These are phyloP conservation scores for Zoysia pacifica DNA, from an alignment of 176 grass and related monocot species.

Conservation along the genomic window DNA sequence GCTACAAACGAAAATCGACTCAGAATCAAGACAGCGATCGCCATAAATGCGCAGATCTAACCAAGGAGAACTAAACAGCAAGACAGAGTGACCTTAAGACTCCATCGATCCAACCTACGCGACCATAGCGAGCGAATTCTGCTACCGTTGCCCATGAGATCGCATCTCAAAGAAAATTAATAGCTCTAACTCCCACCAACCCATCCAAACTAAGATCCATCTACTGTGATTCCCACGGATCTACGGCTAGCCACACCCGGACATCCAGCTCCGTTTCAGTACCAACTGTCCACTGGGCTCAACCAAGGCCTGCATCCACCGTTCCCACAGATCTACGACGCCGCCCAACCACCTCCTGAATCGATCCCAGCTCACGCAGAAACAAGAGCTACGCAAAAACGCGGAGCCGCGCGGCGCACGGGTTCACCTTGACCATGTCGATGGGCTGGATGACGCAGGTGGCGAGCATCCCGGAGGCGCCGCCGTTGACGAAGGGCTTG, in stretches of 20 bases:
- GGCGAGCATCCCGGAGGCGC: constrained; percentile 89
- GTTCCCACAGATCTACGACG: constrained; percentile 20
- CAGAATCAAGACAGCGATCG: background rate
- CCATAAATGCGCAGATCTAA: constrained; percentile 14
- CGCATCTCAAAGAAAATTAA: background rate
- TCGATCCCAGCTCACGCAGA: background rate
- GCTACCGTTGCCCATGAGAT: background rate
- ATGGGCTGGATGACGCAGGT: constrained; percentile 98
- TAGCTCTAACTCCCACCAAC: background rate
- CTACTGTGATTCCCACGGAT: constrained; percentile 6
- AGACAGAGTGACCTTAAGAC: too few relatives aligned
- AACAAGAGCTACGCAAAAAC: background rate
- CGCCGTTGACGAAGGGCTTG: constrained; percentile 94
- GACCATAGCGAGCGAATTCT: background rate
- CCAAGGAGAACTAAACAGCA: background rate
- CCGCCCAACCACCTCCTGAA: background rate
- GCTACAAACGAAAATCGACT: constrained; percentile 5
- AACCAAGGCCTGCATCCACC: background rate
- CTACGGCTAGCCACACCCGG: background rate
- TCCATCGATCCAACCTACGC: constrained; percentile 27
- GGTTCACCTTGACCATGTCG: constrained; percentile 92
- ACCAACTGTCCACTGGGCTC: background rate
- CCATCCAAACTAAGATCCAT: background rate
- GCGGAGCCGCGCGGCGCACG: background rate
- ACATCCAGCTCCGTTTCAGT: background rate